Conservation (phyloP, 805 yeast genomes). For the Candida silvatica region DNA sequence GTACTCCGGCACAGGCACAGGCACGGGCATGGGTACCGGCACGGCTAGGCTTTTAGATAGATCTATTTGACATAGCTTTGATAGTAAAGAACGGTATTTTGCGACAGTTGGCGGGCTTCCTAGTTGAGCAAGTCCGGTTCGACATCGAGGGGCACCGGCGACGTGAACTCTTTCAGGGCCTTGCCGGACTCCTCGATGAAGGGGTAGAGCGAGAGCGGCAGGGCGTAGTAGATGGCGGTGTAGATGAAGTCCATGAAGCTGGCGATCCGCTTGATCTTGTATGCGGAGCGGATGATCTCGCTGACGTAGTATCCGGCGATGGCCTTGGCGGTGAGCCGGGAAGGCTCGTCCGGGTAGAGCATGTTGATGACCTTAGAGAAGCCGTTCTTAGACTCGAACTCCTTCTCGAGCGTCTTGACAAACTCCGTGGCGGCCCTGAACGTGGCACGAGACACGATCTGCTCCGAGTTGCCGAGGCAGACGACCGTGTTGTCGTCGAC, state of each 20-base stretch:
- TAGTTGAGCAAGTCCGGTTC: too few species aligned
- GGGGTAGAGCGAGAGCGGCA: not conserved
- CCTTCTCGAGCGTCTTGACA: not conserved
- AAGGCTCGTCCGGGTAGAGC: not conserved
- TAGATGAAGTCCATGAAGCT: constrained; percentile 1
- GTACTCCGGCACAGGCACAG: too few species aligned
- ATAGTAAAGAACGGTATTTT: too few species aligned
- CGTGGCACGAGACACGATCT: constrained; percentile 1
- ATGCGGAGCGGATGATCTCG: not conserved
- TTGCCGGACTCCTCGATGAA: constrained; percentile 1
- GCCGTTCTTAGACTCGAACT: not conserved
- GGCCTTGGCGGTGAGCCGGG: not conserved
- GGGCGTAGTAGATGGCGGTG: constrained; percentile 1
- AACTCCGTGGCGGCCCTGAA: not conserved
- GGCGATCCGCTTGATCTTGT: not conserved
- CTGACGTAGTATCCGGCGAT: not conserved
- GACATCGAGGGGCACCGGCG: not conserved
- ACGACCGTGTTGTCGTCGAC: not conserved
- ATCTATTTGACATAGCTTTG: too few species aligned
- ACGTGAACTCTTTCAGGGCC: constrained; percentile 2
- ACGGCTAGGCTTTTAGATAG: too few species aligned
- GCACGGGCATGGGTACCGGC: too few species aligned
- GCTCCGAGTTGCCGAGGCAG: constrained; percentile 1
- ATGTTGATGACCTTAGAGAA: not conserved
- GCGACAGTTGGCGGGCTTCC: too few species aligned